Percentiles rank a stretch among this genome's conserved stretches.
Conservation (phyloP, 495 filamentous ascomycete species). For the Bathelium albidoporum region DNA sequence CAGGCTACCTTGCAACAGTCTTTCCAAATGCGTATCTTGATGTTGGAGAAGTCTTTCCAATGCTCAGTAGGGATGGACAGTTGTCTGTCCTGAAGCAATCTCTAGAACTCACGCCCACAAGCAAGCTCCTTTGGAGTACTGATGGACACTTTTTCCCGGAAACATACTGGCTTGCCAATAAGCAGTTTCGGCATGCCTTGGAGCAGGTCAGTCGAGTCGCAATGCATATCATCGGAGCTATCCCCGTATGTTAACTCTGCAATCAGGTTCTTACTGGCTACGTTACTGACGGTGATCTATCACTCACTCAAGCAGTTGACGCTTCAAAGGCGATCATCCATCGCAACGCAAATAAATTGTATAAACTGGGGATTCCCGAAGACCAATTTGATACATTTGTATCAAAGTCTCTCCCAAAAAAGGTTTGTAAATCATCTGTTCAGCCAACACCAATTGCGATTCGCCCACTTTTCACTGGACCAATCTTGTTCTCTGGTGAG, state of each 20-base stretch:
- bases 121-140: conserved; percentile 75
- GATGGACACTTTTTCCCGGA: conserved; percentile 81
- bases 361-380: conserved; percentile 34
- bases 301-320: conserved; percentile 46
- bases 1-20: conserved; percentile 68
- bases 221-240: neutral
- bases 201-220: conserved; percentile 40
- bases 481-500: neutral
- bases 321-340: conserved; percentile 55
- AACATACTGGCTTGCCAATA: conserved; percentile 66
- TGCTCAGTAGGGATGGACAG: conserved; percentile 70
- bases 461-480: neutral
- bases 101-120: conserved; percentile 64
- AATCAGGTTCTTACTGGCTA: conserved; percentile 51
- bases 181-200: conserved; percentile 67
- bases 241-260: neutral
- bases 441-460: too few species aligned
- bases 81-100: conserved; percentile 61
- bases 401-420: neutral
- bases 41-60: conserved; percentile 78
- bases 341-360: conserved; percentile 59
- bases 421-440: neutral
- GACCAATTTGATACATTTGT: neutral
- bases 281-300: conserved; percentile 47
- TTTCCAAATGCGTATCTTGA: conserved; percentile 81